Evolutionary conservation across 2,329 filamentous ascomycete species (phyloP).

Genomic region (Colletotrichum graminicola): DNA sequence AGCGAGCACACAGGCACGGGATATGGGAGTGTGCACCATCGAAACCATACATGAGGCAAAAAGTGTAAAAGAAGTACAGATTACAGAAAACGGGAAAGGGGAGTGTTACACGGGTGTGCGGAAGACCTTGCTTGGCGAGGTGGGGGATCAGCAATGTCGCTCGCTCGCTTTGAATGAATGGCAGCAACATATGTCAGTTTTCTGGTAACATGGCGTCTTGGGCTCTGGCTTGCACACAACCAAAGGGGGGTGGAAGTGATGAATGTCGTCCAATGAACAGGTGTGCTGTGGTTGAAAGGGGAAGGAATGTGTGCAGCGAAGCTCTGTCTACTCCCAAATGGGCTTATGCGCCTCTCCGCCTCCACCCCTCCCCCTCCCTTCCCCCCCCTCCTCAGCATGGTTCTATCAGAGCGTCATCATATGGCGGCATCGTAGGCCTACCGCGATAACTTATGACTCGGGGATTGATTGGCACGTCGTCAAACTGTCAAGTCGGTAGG

Average conservation of each 20-base stretch:
- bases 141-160: slow-evolving; percentile 34
- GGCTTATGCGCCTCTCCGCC: neutral
- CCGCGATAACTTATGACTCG: neutral
- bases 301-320: slow-evolving; percentile 16
- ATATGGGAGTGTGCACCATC: slow-evolving; percentile 1
- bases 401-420: neutral
- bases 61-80: slow-evolving; percentile 11
- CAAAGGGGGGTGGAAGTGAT: neutral
- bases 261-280: slow-evolving; percentile 20
- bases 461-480: neutral
- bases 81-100: slow-evolving; percentile 23
- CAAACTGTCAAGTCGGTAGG: neutral
- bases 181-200: slow-evolving; percentile 36
- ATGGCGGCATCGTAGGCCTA: neutral
- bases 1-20: slow-evolving; percentile 22
- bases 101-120: slow-evolving; percentile 22
- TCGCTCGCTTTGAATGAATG: slow-evolving; percentile 36
- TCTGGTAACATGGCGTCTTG: slow-evolving; percentile 8
- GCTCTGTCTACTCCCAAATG: neutral
- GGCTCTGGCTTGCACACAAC: neutral
- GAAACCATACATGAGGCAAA: neutral
- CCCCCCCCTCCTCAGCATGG: neutral
- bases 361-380: no score
- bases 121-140: slow-evolving; percentile 36
- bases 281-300: slow-evolving; percentile 21